phyloP scores from a whole-genome alignment of 1,139 yeast species.

The Kodamaea alishanica region DNA sequence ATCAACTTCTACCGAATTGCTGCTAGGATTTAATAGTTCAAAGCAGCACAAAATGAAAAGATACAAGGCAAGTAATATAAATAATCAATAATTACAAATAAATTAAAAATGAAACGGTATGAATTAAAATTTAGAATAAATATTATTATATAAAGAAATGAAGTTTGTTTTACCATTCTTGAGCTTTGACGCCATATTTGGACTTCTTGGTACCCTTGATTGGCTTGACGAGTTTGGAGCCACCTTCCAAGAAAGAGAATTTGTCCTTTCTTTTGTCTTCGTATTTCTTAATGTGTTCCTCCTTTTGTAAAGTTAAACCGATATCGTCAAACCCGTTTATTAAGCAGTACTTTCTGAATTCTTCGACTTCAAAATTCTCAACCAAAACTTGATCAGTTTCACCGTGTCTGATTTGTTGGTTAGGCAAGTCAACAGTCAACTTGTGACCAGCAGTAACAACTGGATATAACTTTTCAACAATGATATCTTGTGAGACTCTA shows the following conservation, averaged over 20 bases:
- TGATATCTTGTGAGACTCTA: constrained; percentile 74
- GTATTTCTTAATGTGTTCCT: constrained; percentile 64
- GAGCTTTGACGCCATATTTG: constrained; percentile 64
- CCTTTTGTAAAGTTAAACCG: constrained; percentile 91
- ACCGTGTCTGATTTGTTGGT: constrained; percentile 69
- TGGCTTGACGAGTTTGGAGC: constrained; percentile 64
- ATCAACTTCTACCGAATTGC: no score
- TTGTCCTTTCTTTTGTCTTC: constrained; percentile 72
- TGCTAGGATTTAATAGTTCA: no score
- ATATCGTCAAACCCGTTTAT: constrained; percentile 94
- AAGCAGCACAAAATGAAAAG: no score
- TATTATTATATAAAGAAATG: background rate
- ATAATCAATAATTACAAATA: no score
- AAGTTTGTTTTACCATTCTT: constrained; percentile 58
- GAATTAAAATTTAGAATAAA: background rate
- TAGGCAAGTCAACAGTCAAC: constrained; percentile 78
- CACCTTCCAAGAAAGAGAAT: constrained; percentile 91
- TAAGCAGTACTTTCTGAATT: constrained; percentile 90
- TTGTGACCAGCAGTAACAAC: constrained; percentile 69
- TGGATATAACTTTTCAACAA: constrained; percentile 69
- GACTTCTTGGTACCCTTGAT: constrained; percentile 68
- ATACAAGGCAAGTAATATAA: no score
- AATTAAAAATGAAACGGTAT: no score
- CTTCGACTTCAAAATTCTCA: constrained; percentile 80
- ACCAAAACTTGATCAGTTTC: constrained; percentile 70